Conservation (phyloP, 2,329 filamentous ascomycete species). For the Phialophora tarda region DNA sequence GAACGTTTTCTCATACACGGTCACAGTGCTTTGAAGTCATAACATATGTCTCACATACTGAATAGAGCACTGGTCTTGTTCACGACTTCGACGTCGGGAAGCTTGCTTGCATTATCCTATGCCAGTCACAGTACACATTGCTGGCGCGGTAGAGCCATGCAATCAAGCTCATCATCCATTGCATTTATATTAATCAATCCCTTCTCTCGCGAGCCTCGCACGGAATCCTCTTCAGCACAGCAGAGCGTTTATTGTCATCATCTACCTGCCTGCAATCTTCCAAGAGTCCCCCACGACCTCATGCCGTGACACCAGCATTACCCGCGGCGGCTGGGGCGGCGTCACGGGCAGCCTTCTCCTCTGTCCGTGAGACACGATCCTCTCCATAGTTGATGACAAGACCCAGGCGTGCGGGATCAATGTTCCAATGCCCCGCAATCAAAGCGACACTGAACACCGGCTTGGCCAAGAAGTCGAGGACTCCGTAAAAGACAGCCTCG, state of each 20-base stretch:
- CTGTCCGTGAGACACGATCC: not conserved
- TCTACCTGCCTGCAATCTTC: not conserved
- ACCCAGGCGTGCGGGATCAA: slow-evolving; percentile 28
- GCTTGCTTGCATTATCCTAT: not conserved
- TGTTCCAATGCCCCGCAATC: slow-evolving; percentile 28
- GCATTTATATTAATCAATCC: not conserved
- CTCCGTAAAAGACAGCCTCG: slow-evolving; percentile 34
- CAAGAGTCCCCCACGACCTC: not conserved
- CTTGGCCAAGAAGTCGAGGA: slow-evolving; percentile 28
- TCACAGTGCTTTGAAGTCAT: not conserved
- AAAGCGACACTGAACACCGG: slow-evolving; percentile 19
- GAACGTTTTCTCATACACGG: not conserved
- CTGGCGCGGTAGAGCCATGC: not conserved
- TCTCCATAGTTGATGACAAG: slow-evolving; percentile 17
- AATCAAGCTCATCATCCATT: not conserved
- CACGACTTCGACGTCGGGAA: not conserved
- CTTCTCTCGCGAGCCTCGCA: not conserved
- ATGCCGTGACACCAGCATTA: not conserved
- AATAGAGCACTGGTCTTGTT: no score
- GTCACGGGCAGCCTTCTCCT: not conserved
- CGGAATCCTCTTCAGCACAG: no score
- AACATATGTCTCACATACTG: no score
- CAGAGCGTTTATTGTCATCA: not conserved
- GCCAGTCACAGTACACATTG: not conserved
- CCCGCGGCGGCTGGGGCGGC: not conserved